Evolutionary conservation across 768 basidiomycete species (phyloP).

Genomic region (Xerocomellus intermedius): DNA sequence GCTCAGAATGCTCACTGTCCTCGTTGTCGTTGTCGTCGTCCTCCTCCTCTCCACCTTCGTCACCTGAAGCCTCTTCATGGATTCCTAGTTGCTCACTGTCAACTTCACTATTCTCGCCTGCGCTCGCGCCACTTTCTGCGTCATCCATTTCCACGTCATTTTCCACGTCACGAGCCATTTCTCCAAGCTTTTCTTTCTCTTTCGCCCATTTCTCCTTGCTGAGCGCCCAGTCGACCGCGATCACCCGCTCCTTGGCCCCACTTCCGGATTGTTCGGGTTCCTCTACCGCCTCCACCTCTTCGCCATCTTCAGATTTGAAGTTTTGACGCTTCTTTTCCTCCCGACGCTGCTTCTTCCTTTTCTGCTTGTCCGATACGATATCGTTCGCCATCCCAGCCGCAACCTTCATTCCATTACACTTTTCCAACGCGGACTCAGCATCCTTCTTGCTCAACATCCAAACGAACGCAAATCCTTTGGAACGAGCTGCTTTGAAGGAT

Average conservation of each 20-base stretch:
- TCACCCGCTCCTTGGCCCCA: constrained; percentile 52
- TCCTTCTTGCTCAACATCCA: constrained; percentile 89
- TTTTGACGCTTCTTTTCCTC: constrained; percentile 44
- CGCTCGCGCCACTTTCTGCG: constrained; percentile 23
- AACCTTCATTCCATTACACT: constrained; percentile 73
- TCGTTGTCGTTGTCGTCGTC: constrained; percentile 30
- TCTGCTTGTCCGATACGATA: constrained; percentile 61
- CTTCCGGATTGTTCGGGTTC: constrained; percentile 35
- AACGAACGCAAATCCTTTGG: constrained; percentile 90
- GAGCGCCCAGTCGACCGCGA: constrained; percentile 96
- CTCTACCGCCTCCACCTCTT: constrained; percentile 38
- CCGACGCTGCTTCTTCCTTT: constrained; percentile 59
- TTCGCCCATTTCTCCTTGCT: constrained; percentile 92
- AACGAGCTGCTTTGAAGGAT: constrained; percentile 31
- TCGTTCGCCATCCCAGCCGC: constrained; percentile 59
- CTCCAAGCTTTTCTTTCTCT: constrained; percentile 58
- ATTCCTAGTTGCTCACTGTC: constrained; percentile 46
- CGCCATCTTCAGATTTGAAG: constrained; percentile 34
- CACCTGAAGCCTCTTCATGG: constrained; percentile 31
- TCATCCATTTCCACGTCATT: constrained; percentile 33
- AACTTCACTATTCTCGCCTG: constrained; percentile 27
- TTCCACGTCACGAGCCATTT: constrained; percentile 25
- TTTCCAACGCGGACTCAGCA: constrained; percentile 78
- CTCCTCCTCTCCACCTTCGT: constrained; percentile 33
- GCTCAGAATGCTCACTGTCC: constrained; percentile 15